phyloP scores from a whole-genome alignment of 768 basidiomycete species.

The Polyporus arcularius region DNA sequence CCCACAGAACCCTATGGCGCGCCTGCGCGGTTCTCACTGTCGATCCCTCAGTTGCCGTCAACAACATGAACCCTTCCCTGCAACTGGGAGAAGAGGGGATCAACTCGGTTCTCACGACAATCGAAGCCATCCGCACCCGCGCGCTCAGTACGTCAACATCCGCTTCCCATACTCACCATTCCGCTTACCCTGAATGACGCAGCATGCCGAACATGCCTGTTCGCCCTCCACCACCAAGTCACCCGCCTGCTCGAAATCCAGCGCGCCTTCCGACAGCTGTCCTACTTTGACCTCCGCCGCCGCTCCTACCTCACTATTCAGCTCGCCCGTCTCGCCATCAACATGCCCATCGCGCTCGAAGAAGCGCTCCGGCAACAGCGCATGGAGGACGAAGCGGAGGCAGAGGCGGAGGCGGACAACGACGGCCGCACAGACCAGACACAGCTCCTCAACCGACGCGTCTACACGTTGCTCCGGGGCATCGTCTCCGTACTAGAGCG shows the following conservation, averaged over 20 bases:
- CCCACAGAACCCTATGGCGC: neutral
- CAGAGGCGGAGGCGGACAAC: slow-evolving; percentile 21
- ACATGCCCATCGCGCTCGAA: slow-evolving; percentile 74
- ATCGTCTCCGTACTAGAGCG: slow-evolving; percentile 64
- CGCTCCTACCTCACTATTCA: slow-evolving; percentile 77
- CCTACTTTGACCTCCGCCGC: slow-evolving; percentile 76
- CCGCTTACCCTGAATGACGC: neutral
- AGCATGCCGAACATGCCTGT: slow-evolving; percentile 79
- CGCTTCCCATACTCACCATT: neutral
- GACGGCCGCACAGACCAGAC: neutral
- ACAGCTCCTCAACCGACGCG: slow-evolving; percentile 53
- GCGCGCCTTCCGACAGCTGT: slow-evolving; percentile 69
- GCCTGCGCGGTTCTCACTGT: neutral
- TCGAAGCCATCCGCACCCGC: slow-evolving; percentile 71
- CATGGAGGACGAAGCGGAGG: slow-evolving; percentile 25
- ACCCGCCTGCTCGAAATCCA: slow-evolving; percentile 82
- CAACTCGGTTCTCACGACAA: slow-evolving; percentile 67
- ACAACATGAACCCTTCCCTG: slow-evolving; percentile 78
- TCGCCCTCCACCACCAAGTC: slow-evolving; percentile 71
- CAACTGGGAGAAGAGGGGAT: slow-evolving; percentile 79
- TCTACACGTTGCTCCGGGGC: slow-evolving; percentile 61
- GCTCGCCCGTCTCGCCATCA: slow-evolving; percentile 74
- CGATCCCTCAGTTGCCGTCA: slow-evolving; percentile 58
- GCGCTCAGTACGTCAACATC: slow-evolving; percentile 59
- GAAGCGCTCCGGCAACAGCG: slow-evolving; percentile 52